phyloP scores from a whole-genome alignment of 2,329 filamentous ascomycete genomes.

The Hypoxylon sp. region DNA sequence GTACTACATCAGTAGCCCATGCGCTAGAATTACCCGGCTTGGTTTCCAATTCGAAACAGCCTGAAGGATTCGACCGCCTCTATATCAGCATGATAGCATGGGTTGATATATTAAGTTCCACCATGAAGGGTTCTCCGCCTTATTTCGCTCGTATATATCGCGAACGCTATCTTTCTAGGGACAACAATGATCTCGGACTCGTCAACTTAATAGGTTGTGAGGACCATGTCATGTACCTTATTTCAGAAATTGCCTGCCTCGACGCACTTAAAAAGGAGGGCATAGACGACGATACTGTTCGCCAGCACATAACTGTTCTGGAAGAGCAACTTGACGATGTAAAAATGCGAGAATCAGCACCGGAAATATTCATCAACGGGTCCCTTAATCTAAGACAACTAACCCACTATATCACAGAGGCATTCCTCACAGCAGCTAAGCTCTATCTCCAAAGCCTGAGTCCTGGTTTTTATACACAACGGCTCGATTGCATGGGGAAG shows the following conservation, averaged over 20 bases:
- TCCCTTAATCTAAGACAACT: background rate
- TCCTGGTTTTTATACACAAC: background rate
- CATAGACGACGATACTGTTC: background rate
- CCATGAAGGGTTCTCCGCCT: background rate
- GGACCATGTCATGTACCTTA: conserved; percentile 2
- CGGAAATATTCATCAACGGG: background rate
- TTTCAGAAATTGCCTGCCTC: conserved; percentile 13
- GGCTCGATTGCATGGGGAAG: background rate
- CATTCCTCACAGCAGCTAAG: background rate
- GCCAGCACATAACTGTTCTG: background rate
- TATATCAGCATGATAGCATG: conserved; percentile 5
- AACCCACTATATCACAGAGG: background rate
- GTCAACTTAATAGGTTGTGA: conserved; percentile 2
- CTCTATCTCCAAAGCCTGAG: conserved; percentile 2
- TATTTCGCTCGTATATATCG: background rate
- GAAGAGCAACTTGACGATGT: background rate
- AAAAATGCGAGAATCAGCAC: background rate
- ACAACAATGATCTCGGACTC: background rate
- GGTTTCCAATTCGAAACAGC: background rate
- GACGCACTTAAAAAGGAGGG: background rate
- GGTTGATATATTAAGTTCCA: conserved; percentile 5
- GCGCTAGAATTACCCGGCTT: background rate
- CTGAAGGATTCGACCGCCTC: background rate
- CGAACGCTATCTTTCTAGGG: background rate
- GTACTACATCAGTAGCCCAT: background rate